Evolutionary conservation across 2,329 filamentous ascomycete species (phyloP).

Genomic region (Verticillium isaacii): DNA sequence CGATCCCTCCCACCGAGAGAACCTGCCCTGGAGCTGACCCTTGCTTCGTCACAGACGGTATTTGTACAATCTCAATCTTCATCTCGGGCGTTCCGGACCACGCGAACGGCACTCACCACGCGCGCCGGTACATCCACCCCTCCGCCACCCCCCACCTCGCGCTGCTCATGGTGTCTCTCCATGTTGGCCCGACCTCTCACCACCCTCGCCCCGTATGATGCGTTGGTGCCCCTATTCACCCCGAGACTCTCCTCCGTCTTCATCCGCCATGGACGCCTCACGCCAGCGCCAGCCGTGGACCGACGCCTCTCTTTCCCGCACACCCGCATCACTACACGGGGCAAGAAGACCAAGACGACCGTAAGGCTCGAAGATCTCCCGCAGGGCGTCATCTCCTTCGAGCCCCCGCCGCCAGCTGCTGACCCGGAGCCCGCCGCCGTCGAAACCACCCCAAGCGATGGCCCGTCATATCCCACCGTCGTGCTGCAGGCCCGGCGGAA

Average conservation of each 20-base stretch:
- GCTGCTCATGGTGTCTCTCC: slow-evolving; percentile 9
- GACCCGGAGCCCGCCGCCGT: slow-evolving; percentile 6
- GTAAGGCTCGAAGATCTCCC: slow-evolving; percentile 53
- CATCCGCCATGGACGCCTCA: slow-evolving; percentile 6
- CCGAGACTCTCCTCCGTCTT: slow-evolving; percentile 4
- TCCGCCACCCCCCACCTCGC: not conserved
- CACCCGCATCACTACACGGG: slow-evolving; percentile 22
- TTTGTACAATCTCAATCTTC: not conserved
- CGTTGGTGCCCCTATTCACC: slow-evolving; percentile 2
- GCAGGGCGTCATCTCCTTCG: slow-evolving; percentile 41
- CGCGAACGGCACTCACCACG: not conserved
- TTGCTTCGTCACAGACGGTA: not conserved
- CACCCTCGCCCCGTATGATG: slow-evolving; percentile 9
- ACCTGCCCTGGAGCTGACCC: not conserved
- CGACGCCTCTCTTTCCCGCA: not conserved
- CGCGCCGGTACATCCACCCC: not conserved
- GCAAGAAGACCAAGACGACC: slow-evolving; percentile 51
- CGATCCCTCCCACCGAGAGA: not conserved
- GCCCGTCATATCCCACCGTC: slow-evolving; percentile 73
- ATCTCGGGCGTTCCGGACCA: slow-evolving; percentile 6
- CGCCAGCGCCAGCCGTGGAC: not conserved
- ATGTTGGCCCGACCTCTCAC: slow-evolving; percentile 11
- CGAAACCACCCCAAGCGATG: slow-evolving; percentile 37
- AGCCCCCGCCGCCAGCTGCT: slow-evolving; percentile 13
- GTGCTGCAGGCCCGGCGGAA: slow-evolving; percentile 82